Base-by-base conservation (phyloP, 2,329 filamentous ascomycete species). In the Stagonosporopsis tanaceti region DNA sequence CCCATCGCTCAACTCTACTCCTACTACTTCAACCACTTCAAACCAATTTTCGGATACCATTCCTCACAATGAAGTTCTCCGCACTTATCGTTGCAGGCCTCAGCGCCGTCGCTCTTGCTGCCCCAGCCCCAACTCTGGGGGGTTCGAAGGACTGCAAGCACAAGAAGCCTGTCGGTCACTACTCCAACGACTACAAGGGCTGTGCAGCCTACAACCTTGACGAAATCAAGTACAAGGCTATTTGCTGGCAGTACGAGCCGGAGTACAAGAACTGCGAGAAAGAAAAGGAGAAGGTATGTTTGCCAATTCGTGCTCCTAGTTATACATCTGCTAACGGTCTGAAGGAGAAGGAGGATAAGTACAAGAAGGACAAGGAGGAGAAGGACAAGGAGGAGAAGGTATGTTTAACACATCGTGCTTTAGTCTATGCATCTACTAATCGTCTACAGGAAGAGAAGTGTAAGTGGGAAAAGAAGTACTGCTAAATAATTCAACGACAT, bases 101-200 rank as follows among this genome's bases (percentile, higher is more conserved):
- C 34, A 56, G 53, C 35, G 53, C 47, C 28, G 5, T 56, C 12
- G 47, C 46, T 35, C 40, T 56, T 22, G 53, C 53, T 28, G 46
- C 41, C 9, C 47, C 53, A 35, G 40, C 40, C 11, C 47, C 53
- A 6, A 50, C 52, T 5, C 12, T 25, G 17, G 24, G 14, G 25
- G 35, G 46, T 34, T 27, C 50, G 34, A 56, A 56, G 28, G 35
- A 35, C 35, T 56, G 53, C 35, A 28, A n/a, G 25, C 6, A 40
- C 46, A 20, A 56, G 17, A 56, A 50, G 40, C 53, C 53, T 9
- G 39, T 35, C 14, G 35, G 32, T 6, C 46, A 56, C 22, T 50
- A 56, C 20, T 32, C 46, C 27, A 35, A 50, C 12, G 35, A 50
- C 47, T 50, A 28, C 9, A 27, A 56, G 35, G 53, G 53, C 11